These are phyloP conservation scores for Claviceps humidiphila DNA, from an alignment of 2,329 filamentous ascomycete species.

Conservation along the genomic window DNA sequence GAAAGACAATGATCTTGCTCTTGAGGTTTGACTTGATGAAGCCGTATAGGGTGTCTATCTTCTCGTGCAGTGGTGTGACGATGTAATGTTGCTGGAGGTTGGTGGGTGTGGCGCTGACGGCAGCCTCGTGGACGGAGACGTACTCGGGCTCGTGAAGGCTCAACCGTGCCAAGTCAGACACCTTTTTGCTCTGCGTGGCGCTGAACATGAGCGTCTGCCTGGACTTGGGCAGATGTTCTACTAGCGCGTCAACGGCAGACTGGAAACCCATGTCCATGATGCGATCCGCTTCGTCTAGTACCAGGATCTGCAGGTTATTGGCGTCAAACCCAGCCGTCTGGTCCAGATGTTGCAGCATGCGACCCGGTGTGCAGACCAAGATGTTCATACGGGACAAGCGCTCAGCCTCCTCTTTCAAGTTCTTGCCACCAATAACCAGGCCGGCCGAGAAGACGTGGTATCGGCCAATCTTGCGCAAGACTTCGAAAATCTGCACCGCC, in stretches of 20 bases:
- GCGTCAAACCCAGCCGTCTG: constrained; percentile 85
- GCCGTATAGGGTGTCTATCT: constrained; percentile 82
- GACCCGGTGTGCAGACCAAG: constrained; percentile 83
- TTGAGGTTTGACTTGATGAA: constrained; percentile 88
- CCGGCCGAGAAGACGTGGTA: constrained; percentile 87
- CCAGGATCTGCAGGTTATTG: constrained; percentile 81
- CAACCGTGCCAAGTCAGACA: constrained; percentile 80
- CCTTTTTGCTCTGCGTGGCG: constrained; percentile 88
- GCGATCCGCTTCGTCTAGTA: constrained; percentile 89
- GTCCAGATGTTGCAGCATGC: constrained; percentile 90
- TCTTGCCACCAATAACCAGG: constrained; percentile 87
- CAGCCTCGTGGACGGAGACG: constrained; percentile 80
- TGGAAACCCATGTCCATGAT: constrained; percentile 98
- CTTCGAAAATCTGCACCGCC: constrained; percentile 93
- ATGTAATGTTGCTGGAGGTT: constrained; percentile 87
- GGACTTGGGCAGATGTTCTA: constrained; percentile 76
- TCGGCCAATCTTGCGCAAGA: constrained; percentile 77
- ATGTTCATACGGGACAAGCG: constrained; percentile 90
- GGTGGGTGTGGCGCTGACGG: constrained; percentile 64
- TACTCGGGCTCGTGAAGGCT: constrained; percentile 89
- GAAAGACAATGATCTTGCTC: constrained; percentile 86
- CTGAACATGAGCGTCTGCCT: constrained; percentile 92
- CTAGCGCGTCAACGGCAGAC: constrained; percentile 74
- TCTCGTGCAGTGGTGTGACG: constrained; percentile 70
- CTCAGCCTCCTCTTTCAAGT: constrained; percentile 72